phyloP scores from a whole-genome alignment of 2,329 filamentous ascomycete species.

The Colletotrichum destructivum region DNA sequence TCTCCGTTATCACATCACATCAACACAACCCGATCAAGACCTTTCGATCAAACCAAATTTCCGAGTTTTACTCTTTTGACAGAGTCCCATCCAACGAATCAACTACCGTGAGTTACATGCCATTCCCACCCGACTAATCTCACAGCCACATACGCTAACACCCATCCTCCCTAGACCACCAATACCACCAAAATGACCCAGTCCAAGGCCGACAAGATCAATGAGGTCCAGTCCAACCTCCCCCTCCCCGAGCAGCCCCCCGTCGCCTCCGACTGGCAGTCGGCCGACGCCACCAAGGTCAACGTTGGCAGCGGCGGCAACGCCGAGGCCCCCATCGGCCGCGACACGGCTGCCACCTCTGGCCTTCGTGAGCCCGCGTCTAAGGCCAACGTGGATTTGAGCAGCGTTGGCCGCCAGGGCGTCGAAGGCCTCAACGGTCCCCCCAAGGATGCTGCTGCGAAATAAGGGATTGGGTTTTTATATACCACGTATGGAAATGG shows the following conservation, averaged over 20 bases:
- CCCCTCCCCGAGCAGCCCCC: slow-evolving; percentile 86
- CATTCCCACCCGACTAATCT: not conserved
- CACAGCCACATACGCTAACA: slow-evolving; percentile 17
- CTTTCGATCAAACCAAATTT: not conserved
- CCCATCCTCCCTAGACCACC: not conserved
- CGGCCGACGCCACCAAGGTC: slow-evolving; percentile 76
- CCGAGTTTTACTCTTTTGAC: not conserved
- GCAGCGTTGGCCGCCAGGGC: slow-evolving; percentile 74
- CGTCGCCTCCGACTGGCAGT: slow-evolving; percentile 83
- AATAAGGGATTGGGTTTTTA: slow-evolving; percentile 50
- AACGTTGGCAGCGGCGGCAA: slow-evolving; percentile 77
- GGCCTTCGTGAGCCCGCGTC: slow-evolving; percentile 74
- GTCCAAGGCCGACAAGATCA: slow-evolving; percentile 76
- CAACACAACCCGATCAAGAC: not conserved
- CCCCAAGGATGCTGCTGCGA: slow-evolving; percentile 72
- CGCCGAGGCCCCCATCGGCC: slow-evolving; percentile 67
- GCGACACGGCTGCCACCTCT: slow-evolving; percentile 61
- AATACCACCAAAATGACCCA: slow-evolving; percentile 54
- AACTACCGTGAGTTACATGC: slow-evolving; percentile 13
- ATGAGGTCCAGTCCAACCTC: slow-evolving; percentile 79
- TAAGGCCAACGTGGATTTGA: slow-evolving; percentile 69
- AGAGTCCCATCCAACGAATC: not conserved
- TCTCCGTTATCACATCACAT: slow-evolving; percentile 17
- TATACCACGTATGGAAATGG: not conserved
- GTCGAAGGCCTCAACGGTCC: slow-evolving; percentile 70